phyloP scores from a whole-genome alignment of 352 stramenopile genomes.

The Globisporangium carolinianum region DNA sequence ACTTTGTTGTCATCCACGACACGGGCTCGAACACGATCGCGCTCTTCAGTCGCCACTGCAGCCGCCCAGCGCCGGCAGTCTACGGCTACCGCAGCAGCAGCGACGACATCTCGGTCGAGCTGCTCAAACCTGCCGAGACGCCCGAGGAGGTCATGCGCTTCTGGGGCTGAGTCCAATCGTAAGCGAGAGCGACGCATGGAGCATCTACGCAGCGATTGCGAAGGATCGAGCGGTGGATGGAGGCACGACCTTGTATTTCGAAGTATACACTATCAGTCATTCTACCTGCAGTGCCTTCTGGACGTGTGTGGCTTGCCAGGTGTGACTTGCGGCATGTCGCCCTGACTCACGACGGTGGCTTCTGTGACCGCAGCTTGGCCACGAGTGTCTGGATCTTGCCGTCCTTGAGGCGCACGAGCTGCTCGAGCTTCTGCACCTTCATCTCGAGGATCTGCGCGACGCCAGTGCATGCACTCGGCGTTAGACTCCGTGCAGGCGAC shows the following conservation, averaged over 20 bases:
- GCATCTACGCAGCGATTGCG: background rate
- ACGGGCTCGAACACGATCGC: slow-evolving; percentile 85
- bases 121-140: slow-evolving; percentile 72
- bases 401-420: slow-evolving; percentile 92
- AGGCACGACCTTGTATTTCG: background rate
- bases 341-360: slow-evolving; percentile 23
- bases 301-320: background rate
- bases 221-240: background rate
- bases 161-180: slow-evolving; percentile 32
- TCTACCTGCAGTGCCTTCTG: background rate
- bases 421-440: slow-evolving; percentile 94
- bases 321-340: too few relatives aligned
- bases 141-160: slow-evolving; percentile 74
- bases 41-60: slow-evolving; percentile 87
- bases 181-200: background rate
- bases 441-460: slow-evolving; percentile 85
- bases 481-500: background rate
- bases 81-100: slow-evolving; percentile 61
- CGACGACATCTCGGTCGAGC: slow-evolving; percentile 46
- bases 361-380: slow-evolving; percentile 75
- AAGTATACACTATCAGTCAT: background rate
- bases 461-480: background rate
- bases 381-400: slow-evolving; percentile 90
- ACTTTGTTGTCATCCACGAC: slow-evolving; percentile 87
- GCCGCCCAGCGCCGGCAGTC: slow-evolving; percentile 65